Conservation (phyloP, 129 eudicot genomes). For the Oenanthe sinensis region DNA sequence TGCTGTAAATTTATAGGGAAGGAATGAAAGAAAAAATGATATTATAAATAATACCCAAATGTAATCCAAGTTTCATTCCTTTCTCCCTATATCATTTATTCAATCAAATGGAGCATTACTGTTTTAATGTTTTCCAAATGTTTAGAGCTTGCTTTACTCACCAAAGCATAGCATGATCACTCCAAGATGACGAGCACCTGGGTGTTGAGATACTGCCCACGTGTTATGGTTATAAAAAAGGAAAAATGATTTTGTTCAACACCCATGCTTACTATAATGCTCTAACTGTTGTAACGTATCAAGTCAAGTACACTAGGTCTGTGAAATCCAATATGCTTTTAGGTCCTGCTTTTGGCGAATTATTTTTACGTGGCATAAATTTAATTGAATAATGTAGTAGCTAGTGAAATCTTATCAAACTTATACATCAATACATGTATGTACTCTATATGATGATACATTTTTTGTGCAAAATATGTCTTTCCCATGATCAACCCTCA, state of each 20-base stretch:
- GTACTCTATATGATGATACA: neutral
- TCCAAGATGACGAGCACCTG: neutral
- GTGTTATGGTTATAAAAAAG: neutral
- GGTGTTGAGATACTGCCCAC: neutral
- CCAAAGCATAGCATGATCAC: neutral
- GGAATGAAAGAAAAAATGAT: neutral
- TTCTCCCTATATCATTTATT: neutral
- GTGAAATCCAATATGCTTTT: neutral
- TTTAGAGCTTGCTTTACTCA: neutral
- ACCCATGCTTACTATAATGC: neutral
- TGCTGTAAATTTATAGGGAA: neutral
- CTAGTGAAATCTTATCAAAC: neutral
- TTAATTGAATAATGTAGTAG: neutral
- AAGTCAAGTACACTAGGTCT: neutral
- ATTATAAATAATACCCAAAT: neutral
- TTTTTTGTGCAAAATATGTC: neutral
- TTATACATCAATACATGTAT: neutral
- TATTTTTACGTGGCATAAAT: neutral
- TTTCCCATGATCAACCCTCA: neutral
- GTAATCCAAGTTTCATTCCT: neutral
- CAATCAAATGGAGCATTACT: neutral
- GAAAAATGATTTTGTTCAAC: neutral
- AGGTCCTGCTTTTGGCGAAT: neutral
- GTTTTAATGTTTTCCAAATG: neutral
- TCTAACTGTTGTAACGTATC: neutral